Evolutionary conservation across 345 rosid species (phyloP).

Genomic region (Punica granatum): DNA sequence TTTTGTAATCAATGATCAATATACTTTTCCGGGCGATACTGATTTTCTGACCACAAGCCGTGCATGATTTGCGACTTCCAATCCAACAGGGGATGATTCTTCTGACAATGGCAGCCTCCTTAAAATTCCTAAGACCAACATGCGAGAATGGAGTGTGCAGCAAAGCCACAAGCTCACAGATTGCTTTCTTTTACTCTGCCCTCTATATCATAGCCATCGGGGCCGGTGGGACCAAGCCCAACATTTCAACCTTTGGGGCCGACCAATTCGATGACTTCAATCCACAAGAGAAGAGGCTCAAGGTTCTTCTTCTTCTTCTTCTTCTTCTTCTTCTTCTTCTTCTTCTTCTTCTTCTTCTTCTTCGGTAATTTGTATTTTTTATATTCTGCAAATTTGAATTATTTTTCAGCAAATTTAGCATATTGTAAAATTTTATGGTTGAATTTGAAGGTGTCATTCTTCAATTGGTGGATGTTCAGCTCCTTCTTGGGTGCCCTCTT

Average conservation of each 20-base stretch:
- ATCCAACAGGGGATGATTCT: conserved; percentile 90
- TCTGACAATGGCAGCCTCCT: conserved; percentile 65
- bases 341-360: too few relatives aligned
- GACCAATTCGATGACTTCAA: conserved; percentile 82
- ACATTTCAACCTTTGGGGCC: conserved; percentile 90
- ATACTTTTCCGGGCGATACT: too few relatives aligned
- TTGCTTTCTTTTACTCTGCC: conserved; percentile 59
- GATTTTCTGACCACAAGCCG: not conserved
- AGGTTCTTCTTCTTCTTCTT: conserved; percentile 14
- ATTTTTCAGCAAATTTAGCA: too few relatives aligned
- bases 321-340: too few relatives aligned
- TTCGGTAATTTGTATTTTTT: too few relatives aligned
- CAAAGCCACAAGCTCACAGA: conserved; percentile 62
- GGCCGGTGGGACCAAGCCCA: conserved; percentile 89
- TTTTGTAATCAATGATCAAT: too few relatives aligned
- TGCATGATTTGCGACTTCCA: not conserved
- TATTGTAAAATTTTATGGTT: not conserved
- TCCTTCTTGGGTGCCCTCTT: conserved; percentile 66
- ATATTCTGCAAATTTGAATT: too few relatives aligned
- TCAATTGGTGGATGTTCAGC: conserved; percentile 98
- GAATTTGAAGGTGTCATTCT: conserved; percentile 39
- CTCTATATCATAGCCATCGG: conserved; percentile 78
- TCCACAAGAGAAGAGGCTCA: conserved; percentile 48
- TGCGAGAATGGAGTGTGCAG: conserved; percentile 60
- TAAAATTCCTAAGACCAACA: conserved; percentile 53